These are phyloP conservation scores for Penicillium aurantiogriseum DNA, from an alignment of 2,329 filamentous ascomycete genomes.

Conservation along the genomic window DNA sequence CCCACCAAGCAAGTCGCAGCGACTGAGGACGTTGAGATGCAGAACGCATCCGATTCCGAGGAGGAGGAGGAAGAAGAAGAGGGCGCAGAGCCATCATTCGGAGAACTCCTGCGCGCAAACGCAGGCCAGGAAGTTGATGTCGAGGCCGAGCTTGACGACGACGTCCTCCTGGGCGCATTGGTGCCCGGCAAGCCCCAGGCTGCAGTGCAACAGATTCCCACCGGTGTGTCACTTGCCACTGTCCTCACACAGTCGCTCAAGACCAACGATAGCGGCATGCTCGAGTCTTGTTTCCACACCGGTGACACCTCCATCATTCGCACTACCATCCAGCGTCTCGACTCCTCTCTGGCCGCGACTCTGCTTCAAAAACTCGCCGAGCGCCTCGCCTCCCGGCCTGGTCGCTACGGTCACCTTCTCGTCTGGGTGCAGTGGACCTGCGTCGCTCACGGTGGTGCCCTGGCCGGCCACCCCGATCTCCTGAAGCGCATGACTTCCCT, in stretches of 20 bases:
- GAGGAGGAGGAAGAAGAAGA: slow-evolving; percentile 42
- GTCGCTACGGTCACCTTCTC: slow-evolving; percentile 85
- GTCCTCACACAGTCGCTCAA: slow-evolving; percentile 91
- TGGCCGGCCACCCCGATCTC: slow-evolving; percentile 82
- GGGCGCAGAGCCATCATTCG: slow-evolving; percentile 69
- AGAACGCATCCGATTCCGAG: slow-evolving; percentile 34
- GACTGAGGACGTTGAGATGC: slow-evolving; percentile 44
- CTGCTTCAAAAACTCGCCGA: slow-evolving; percentile 83
- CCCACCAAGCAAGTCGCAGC: slow-evolving; percentile 18
- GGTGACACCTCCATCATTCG: slow-evolving; percentile 74
- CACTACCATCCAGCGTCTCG: slow-evolving; percentile 85
- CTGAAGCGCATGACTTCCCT: slow-evolving; percentile 74
- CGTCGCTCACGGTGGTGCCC: slow-evolving; percentile 84
- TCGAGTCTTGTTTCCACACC: slow-evolving; percentile 87
- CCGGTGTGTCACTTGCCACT: slow-evolving; percentile 78
- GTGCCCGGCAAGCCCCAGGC: slow-evolving; percentile 48
- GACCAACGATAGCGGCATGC: slow-evolving; percentile 83
- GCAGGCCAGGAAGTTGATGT: slow-evolving; percentile 76
- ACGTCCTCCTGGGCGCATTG: slow-evolving; percentile 44
- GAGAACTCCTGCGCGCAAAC: slow-evolving; percentile 72
- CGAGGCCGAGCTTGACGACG: slow-evolving; percentile 48
- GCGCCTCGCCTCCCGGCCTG: slow-evolving; percentile 80
- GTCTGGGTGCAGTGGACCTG: slow-evolving; percentile 96
- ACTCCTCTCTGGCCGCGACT: slow-evolving; percentile 74
- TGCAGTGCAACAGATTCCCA: slow-evolving; percentile 58